Evolutionary conservation across 352 stramenopile species (phyloP).

Genomic region (Phytophthora fragariaefolia): DNA sequence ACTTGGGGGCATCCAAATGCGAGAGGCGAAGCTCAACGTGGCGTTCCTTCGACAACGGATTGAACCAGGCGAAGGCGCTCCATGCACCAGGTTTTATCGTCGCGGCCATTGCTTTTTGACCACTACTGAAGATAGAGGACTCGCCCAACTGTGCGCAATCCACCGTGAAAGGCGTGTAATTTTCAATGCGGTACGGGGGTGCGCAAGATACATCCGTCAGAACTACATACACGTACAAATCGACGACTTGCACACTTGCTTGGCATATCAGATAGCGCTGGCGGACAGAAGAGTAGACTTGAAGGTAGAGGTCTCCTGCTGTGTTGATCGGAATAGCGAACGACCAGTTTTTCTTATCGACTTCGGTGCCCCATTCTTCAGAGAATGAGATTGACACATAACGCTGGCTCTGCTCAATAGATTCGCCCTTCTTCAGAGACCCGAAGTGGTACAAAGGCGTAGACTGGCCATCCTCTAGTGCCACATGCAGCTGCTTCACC

Average conservation of each 20-base stretch:
- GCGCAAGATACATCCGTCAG: slow-evolving; percentile 81
- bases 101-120: slow-evolving; percentile 54
- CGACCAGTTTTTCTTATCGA: slow-evolving; percentile 71
- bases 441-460: slow-evolving; percentile 82
- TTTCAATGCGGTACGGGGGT: slow-evolving; percentile 88
- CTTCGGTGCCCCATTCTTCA: slow-evolving; percentile 59
- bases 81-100: slow-evolving; percentile 74
- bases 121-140: slow-evolving; percentile 69
- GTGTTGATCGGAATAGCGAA: slow-evolving; percentile 82
- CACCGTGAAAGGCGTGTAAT: slow-evolving; percentile 87
- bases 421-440: slow-evolving; percentile 75
- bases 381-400: slow-evolving; percentile 86
- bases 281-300: slow-evolving; percentile 78
- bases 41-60: slow-evolving; percentile 85
- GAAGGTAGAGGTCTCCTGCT: slow-evolving; percentile 80
- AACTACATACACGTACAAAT: slow-evolving; percentile 90
- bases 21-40: slow-evolving; percentile 71
- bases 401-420: slow-evolving; percentile 63
- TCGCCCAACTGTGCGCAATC: slow-evolving; percentile 75
- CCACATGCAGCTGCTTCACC: slow-evolving; percentile 57
- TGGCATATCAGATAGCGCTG: slow-evolving; percentile 84
- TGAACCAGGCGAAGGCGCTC: slow-evolving; percentile 87
- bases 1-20: slow-evolving; percentile 59
- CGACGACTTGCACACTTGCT: slow-evolving; percentile 87
- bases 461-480: slow-evolving; percentile 66